Conservation (phyloP, 805 yeast genomes). For the Hanseniaspora lindneri region DNA sequence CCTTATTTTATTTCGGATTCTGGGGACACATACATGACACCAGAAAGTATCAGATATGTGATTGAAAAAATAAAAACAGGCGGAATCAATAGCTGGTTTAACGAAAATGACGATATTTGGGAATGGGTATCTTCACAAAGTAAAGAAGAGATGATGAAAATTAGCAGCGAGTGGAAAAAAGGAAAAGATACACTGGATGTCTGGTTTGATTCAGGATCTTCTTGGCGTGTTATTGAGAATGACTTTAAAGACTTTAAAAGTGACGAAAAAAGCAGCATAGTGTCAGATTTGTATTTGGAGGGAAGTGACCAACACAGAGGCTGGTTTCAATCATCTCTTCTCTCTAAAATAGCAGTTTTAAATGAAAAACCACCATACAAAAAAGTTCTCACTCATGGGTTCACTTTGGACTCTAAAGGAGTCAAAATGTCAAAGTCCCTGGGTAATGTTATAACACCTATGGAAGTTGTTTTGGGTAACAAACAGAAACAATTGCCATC, state of each 20-base stretch:
- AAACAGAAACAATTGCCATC: constrained; percentile 40
- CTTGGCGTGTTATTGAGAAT: constrained; percentile 54
- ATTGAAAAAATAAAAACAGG: constrained; percentile 42
- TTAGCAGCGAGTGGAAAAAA: constrained; percentile 43
- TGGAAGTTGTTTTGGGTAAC: constrained; percentile 52
- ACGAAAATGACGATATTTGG: constrained; percentile 35
- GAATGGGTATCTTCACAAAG: constrained; percentile 24
- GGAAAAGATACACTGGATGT: constrained; percentile 95
- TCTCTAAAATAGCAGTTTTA: constrained; percentile 47
- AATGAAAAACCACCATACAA: constrained; percentile 50
- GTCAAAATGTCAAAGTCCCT: constrained; percentile 88
- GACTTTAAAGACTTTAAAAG: constrained; percentile 24
- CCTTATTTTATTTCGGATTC: constrained; percentile 66
- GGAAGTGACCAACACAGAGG: constrained; percentile 99
- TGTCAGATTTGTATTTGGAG: constrained; percentile 79
- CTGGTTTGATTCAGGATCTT: constrained; percentile 96
- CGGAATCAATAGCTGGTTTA: constrained; percentile 80
- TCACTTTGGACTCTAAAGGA: constrained; percentile 74
- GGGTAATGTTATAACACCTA: constrained; percentile 70
- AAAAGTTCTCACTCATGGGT: constrained; percentile 82
- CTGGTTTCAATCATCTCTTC: constrained; percentile 91
- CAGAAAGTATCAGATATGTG: constrained; percentile 44
- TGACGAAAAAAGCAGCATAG: constrained; percentile 29
- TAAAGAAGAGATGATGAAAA: constrained; percentile 17
- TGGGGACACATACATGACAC: constrained; percentile 52